Percentiles rank a stretch among this genome's conserved stretches.
Evolutionary conservation across 345 rosid species (phyloP).

Genomic region (Cardamine occulta): DNA sequence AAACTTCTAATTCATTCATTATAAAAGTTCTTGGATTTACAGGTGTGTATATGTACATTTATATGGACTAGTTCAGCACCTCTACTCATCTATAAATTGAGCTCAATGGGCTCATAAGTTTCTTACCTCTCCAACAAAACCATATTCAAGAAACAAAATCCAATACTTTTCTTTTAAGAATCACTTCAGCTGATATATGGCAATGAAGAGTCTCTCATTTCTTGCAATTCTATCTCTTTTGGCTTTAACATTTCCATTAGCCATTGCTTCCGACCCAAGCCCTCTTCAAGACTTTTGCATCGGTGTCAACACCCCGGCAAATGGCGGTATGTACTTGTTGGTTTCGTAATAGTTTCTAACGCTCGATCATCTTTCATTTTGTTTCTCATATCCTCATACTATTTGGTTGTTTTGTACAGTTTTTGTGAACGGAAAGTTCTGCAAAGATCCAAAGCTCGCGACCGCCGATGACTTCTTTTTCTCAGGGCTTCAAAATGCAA

Average conservation of each 20-base stretch:
- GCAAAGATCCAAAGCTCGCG: conserved; percentile 35
- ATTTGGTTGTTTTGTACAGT: conserved; percentile 9
- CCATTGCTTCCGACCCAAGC: conserved; percentile 26
- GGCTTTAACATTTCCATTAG: conserved; percentile 11
- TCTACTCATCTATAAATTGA: too few relatives aligned
- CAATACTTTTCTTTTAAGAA: too few relatives aligned
- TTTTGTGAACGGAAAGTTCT: conserved; percentile 31
- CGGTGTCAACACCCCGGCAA: conserved; percentile 1
- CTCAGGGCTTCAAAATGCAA: conserved; percentile 10
- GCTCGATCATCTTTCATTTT: neutral
- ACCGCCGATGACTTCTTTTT: conserved; percentile 28
- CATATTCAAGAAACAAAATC: too few relatives aligned
- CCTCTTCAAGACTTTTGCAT: conserved; percentile 30
- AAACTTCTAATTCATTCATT: too few relatives aligned
- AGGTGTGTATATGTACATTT: too few relatives aligned
- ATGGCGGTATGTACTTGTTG: conserved; percentile 5
- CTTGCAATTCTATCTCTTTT: neutral
- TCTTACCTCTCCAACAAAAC: too few relatives aligned
- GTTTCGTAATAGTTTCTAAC: neutral
- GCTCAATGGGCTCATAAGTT: too few relatives aligned
- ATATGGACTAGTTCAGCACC: too few relatives aligned
- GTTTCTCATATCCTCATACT: neutral
- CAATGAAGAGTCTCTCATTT: conserved; percentile 10
- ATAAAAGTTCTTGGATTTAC: too few relatives aligned
- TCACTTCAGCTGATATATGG: too few relatives aligned